Percentiles rank a stretch among this genome's conserved stretches.
These are phyloP conservation scores for Aspergillus glaucus DNA, from an alignment of 2,329 filamentous ascomycete species.

Conservation along the genomic window DNA sequence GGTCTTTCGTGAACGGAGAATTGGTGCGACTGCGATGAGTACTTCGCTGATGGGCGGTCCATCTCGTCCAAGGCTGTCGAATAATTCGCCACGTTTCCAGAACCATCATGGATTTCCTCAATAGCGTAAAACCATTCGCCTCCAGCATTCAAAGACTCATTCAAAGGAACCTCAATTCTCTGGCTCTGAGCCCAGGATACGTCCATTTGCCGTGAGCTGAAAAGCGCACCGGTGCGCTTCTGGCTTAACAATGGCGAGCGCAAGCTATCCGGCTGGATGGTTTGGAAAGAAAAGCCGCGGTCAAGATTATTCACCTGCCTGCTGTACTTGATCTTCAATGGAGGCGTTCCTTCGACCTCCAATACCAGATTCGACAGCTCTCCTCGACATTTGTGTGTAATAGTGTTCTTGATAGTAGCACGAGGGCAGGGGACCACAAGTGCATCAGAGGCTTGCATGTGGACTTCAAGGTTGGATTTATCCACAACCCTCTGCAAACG, in stretches of 20 bases:
- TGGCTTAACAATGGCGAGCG: constrained; percentile 67
- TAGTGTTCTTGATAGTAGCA: constrained; percentile 62
- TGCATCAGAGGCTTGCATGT: constrained; percentile 66
- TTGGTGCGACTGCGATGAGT: constrained; percentile 62
- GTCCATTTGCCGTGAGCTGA: constrained; percentile 46
- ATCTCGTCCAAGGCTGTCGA: constrained; percentile 56
- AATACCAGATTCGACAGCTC: constrained; percentile 82
- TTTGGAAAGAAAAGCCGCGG: constrained; percentile 83
- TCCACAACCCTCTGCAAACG: constrained; percentile 79
- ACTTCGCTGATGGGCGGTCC: constrained; percentile 53
- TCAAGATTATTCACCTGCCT: constrained; percentile 78
- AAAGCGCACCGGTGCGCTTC: constrained; percentile 51
- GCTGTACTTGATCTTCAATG: constrained; percentile 87
- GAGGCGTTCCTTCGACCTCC: constrained; percentile 80
- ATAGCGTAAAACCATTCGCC: constrained; percentile 87
- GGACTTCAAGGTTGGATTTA: constrained; percentile 88
- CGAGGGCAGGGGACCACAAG: constrained; percentile 82
- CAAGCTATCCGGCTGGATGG: constrained; percentile 82
- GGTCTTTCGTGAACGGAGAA: constrained; percentile 87
- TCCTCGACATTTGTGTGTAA: constrained; percentile 68
- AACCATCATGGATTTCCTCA: constrained; percentile 84
- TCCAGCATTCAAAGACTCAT: constrained; percentile 74
- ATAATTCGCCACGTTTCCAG: constrained; percentile 81
- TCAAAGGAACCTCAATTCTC: constrained; percentile 72
- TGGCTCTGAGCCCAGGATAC: constrained; percentile 74